Evolutionary conservation across 2,329 filamentous ascomycete species (phyloP).

Genomic region (Ascomycota sp.): DNA sequence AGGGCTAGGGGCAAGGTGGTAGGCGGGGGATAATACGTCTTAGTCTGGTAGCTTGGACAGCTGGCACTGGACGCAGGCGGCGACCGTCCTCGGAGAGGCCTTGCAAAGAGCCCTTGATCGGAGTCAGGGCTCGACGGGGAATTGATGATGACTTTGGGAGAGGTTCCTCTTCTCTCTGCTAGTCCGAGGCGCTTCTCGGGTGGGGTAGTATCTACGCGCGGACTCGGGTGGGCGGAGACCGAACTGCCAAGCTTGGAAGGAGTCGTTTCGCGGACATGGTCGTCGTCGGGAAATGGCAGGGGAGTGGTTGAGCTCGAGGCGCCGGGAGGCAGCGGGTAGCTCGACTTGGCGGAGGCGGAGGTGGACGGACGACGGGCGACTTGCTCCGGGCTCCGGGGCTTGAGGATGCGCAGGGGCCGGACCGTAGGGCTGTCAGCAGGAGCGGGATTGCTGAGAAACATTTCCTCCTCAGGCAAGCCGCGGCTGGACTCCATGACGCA

Average conservation of each 20-base stretch:
- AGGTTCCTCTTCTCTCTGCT: constrained; percentile 63
- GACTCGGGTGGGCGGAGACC: constrained; percentile 25
- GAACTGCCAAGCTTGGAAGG: constrained; percentile 22
- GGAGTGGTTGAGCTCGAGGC: constrained; percentile 45
- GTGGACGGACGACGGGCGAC: constrained; percentile 15
- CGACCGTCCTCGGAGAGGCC: constrained; percentile 25
- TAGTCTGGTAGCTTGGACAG: constrained; percentile 29
- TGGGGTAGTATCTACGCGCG: constrained; percentile 32
- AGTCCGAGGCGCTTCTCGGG: constrained; percentile 39
- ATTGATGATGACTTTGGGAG: constrained; percentile 61
- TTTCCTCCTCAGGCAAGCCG: constrained; percentile 55
- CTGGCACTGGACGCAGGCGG: constrained; percentile 17
- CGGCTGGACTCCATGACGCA: constrained; percentile 29
- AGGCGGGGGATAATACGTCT: constrained; percentile 38
- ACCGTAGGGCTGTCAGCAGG: constrained; percentile 51
- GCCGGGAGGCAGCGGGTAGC: constrained; percentile 42
- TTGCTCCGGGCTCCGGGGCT: constrained; percentile 45
- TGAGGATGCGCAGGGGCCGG: constrained; percentile 67
- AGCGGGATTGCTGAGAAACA: constrained; percentile 47
- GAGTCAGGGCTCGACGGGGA: constrained; percentile 58
- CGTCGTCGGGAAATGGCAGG: constrained; percentile 53
- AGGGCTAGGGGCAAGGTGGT: constrained; percentile 8
- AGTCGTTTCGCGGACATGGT: constrained; percentile 26
- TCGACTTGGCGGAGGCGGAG: constrained; percentile 22
- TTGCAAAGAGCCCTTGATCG: constrained; percentile 63